Evolutionary conservation across 2,329 filamentous ascomycete genomes (phyloP).

Genomic region (Xylariaceae sp.): DNA sequence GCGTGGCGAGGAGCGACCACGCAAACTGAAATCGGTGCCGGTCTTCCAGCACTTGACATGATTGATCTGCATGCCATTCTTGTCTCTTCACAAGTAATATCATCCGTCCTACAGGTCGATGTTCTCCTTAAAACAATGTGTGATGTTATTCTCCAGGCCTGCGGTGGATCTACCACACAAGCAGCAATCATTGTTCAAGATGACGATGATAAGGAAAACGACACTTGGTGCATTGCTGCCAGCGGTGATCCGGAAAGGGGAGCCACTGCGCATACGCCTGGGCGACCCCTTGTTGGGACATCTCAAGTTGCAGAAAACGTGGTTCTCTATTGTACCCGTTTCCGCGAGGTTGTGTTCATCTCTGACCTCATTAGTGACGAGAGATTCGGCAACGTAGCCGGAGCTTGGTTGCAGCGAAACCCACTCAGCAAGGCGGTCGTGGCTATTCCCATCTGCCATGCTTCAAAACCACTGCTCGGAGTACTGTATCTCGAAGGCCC

Average conservation of each 20-base stretch:
- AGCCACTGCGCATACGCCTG: constrained; percentile 62
- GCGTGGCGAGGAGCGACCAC: constrained; percentile 62
- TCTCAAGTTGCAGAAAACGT: constrained; percentile 72
- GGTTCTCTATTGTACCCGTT: constrained; percentile 71
- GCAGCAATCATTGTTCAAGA: constrained; percentile 73
- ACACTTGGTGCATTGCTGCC: constrained; percentile 69
- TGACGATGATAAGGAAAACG: constrained; percentile 47
- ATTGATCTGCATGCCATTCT: constrained; percentile 76
- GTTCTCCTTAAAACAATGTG: constrained; percentile 76
- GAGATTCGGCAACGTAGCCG: constrained; percentile 70
- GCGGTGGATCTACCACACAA: constrained; percentile 64
- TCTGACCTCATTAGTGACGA: constrained; percentile 72
- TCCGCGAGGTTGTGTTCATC: constrained; percentile 71
- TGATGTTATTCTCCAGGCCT: constrained; percentile 74
- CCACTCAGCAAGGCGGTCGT: constrained; percentile 71
- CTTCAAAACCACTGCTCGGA: constrained; percentile 65
- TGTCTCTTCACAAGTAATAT: constrained; percentile 74
- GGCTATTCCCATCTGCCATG: constrained; percentile 74
- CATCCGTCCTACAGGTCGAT: constrained; percentile 72
- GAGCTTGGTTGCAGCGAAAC: constrained; percentile 64
- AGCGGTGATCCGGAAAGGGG: constrained; percentile 68
- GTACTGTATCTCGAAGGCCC: constrained; percentile 73
- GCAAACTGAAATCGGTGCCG: constrained; percentile 54
- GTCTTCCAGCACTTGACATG: constrained; percentile 74
- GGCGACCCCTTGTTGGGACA: constrained; percentile 60